Evolutionary conservation across 2,329 filamentous ascomycete species (phyloP).

Genomic region (Calonectria pauciramosa): DNA sequence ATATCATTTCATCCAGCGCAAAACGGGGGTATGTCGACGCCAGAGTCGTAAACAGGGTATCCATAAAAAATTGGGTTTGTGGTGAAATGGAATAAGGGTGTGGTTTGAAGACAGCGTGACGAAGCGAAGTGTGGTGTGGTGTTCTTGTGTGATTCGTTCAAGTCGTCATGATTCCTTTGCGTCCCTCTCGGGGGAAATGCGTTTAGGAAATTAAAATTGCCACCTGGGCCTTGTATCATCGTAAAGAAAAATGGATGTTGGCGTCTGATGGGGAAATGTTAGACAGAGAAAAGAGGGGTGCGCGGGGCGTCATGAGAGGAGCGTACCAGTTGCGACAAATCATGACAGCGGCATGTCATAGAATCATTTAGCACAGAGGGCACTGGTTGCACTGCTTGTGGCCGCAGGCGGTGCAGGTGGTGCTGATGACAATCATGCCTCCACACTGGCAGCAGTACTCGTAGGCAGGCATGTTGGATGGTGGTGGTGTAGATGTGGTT

Average conservation of each 20-base stretch:
- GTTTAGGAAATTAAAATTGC: not conserved
- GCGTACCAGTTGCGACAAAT: constrained; percentile 13
- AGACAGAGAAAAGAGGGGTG: not conserved
- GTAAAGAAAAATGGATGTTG: not conserved
- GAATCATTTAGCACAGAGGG: constrained; percentile 49
- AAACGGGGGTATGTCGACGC: constrained; percentile 26
- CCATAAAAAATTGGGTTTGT: constrained; percentile 12
- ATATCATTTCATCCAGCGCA: not conserved
- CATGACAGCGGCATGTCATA: constrained; percentile 14
- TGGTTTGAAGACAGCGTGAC: constrained; percentile 18
- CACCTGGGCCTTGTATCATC: not conserved
- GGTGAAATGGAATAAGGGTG: constrained; percentile 7
- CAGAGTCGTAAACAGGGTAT: constrained; percentile 26
- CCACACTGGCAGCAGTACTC: constrained; percentile 70
- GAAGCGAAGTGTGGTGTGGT: constrained; percentile 10
- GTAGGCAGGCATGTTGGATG: constrained; percentile 57
- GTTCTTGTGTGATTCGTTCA: constrained; percentile 27
- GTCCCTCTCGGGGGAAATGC: constrained; percentile 9
- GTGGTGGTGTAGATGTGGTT: constrained; percentile 20
- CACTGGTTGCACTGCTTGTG: constrained; percentile 66
- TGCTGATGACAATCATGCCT: constrained; percentile 70
- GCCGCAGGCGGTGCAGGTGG: constrained; percentile 63
- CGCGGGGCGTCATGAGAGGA: not conserved
- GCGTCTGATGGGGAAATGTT: not conserved
- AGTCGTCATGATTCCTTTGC: constrained; percentile 31